Evolutionary conservation across 2,329 filamentous ascomycete genomes (phyloP), one percentile per base, ranked within the genome.

Genomic region (Tolypocladium guangdongense): DNA sequence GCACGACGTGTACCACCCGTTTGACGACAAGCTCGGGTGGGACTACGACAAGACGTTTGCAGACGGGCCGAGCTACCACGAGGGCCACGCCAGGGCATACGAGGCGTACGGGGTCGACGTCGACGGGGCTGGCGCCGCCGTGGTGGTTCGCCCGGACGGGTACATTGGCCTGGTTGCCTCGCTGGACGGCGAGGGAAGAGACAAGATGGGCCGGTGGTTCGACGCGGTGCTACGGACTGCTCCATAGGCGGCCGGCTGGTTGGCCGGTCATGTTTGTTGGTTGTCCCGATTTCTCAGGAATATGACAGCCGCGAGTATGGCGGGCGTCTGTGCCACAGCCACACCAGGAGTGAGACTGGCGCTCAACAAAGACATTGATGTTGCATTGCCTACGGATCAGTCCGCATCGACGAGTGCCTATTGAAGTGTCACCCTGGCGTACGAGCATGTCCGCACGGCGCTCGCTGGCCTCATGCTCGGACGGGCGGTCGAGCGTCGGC

Each of bases 121-220:
- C 20, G 69, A 76, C 52, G 66, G 67, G 22, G 84, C 85, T 0
- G 43, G 43, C 18, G 82, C 79, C 56, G 68, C 82, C 4, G 76
- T 86, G 0, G 69, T 84, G 1, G 70, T 83, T 2, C 67, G 86
- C 49, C 86, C 86, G 2, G 86, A 89, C 69, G 82, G 86, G 62
- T 83, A 88, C 65, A 77, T 88, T 35, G 75, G 64, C 2, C 70
- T 68, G 60, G 58, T 74, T 2, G 68, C 68, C 1, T 64, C 68
- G 18, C 56, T 75, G 22, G 67, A 71, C 24, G 67, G 70, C 35
- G 49, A 53, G 22, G 57, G 49, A 35, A 53, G 55, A 51, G 20
- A n/a, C 22, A 50, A 53, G 55, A 51, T 55, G 50, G 43, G 45
- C 32, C 24, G 14, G n/a, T 57, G 55, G 57, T 56, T 57, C 47